A percentile compares a stretch with the other conserved stretches of the same genome.
Evolutionary conservation across 768 basidiomycete genomes (phyloP).

Genomic region (Pleurotus cornucopiae): DNA sequence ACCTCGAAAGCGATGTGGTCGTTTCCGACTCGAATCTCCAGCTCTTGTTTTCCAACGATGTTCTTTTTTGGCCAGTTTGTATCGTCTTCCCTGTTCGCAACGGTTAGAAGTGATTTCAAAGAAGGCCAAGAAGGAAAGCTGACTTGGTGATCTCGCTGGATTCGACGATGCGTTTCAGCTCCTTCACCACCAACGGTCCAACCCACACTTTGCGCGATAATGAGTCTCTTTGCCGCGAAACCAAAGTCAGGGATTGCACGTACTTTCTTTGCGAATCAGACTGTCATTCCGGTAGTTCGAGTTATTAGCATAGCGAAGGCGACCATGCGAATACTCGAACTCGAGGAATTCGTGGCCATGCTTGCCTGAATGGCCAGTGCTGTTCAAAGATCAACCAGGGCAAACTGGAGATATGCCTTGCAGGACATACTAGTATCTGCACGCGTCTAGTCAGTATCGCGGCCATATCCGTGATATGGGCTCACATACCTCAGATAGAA

Average conservation of each 20-base stretch:
- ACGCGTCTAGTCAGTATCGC: background rate
- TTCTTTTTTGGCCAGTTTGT: slow-evolving; percentile 99
- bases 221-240: background rate
- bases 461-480: slow-evolving; percentile 9
- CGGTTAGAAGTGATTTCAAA: background rate
- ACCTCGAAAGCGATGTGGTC: slow-evolving; percentile 98
- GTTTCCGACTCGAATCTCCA: slow-evolving; percentile 90
- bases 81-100: slow-evolving; percentile 83
- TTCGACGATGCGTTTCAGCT: slow-evolving; percentile 91
- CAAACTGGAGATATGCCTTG: slow-evolving; percentile 4
- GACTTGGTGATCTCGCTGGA: slow-evolving; percentile 94
- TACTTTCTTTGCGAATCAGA: slow-evolving; percentile 98
- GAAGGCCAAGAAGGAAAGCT: slow-evolving; percentile 16
- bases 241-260: slow-evolving; percentile 25
- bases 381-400: slow-evolving; percentile 23
- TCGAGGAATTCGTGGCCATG: slow-evolving; percentile 98
- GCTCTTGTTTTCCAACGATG: slow-evolving; percentile 96
- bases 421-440: slow-evolving; percentile 45
- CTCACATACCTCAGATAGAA: slow-evolving; percentile 69
- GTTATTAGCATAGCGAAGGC: slow-evolving; percentile 97
- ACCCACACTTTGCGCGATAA: slow-evolving; percentile 73
- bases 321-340: slow-evolving; percentile 96
- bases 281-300: slow-evolving; percentile 98
- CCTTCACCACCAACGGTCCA: slow-evolving; percentile 86
- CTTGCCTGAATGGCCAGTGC: slow-evolving; percentile 97